These are phyloP conservation scores for Amphicarpaea edgeworthii DNA, from an alignment of 306 rosid genomes.

Conservation along the genomic window DNA sequence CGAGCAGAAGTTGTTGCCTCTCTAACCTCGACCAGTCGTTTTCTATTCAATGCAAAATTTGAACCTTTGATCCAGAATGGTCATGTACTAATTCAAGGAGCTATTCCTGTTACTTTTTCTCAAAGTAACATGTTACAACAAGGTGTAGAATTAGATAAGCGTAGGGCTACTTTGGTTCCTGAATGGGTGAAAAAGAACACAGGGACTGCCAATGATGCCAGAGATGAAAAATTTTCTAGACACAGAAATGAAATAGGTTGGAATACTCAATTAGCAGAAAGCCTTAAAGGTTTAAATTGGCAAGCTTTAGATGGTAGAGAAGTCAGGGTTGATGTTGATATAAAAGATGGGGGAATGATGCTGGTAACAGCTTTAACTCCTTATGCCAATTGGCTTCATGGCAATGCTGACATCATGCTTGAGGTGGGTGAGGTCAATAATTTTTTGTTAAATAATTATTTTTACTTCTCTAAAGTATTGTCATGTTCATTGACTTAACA, in stretches of 20 bases:
- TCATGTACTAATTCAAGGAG: conserved; percentile 89
- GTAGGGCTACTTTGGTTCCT: conserved; percentile 61
- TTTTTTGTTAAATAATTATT: conserved; percentile 27
- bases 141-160: conserved; percentile 65
- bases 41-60: conserved; percentile 91
- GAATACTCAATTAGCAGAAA: conserved; percentile 78
- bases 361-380: conserved; percentile 90
- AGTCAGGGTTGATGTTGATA: conserved; percentile 86
- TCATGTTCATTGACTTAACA: conserved; percentile 52
- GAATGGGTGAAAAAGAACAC: conserved; percentile 78
- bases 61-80: conserved; percentile 89
- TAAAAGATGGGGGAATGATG: conserved; percentile 99
- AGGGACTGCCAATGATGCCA: conserved; percentile 57
- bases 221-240: conserved; percentile 61
- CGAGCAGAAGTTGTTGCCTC: conserved; percentile 95
- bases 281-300: conserved; percentile 88
- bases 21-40: conserved; percentile 80
- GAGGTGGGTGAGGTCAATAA: conserved; percentile 63
- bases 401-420: conserved; percentile 86
- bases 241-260: conserved; percentile 83
- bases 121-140: conserved; percentile 62
- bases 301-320: conserved; percentile 81
- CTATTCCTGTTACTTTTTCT: conserved; percentile 78
- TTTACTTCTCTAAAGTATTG: conserved; percentile 36
- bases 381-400: conserved; percentile 93